Base-by-base conservation (phyloP, 495 filamentous ascomycete genomes). In the Rusavskia elegans region DNA sequence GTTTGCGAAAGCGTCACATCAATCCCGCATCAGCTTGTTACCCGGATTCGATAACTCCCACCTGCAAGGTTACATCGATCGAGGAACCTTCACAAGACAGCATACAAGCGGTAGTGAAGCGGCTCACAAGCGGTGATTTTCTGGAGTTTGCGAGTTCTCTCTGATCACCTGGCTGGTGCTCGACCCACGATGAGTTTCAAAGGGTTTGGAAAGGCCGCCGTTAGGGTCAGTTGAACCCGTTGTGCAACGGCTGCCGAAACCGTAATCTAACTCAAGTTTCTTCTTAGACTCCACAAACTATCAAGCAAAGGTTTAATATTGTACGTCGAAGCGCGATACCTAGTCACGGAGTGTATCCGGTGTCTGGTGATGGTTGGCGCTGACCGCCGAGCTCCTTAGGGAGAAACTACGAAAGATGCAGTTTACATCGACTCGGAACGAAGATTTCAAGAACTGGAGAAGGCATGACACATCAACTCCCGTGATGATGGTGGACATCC, bases 391-490 rank as follows among this genome's bases (percentile, higher is more conserved):
- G 42, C 37, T 32, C 27, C 25, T n/a, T 54, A 77, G 70, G 85
- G 90, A 61, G 93, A 97, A 57, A 74, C 88, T 59, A 87, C 89
- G 53, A 93, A 95, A 65, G 92, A 99, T 72, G 70, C 86, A 14
- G 83, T 99, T 59, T 99, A 95, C 64, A 80, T 81, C 54, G 92
- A 99, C 70, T 86, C 92, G 52, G 92, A 99, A 64, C 78, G 89
- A 54, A 80, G 93, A 25, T 99, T 99, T 62, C 71, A 86, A 51
- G 93, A 99, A 68, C 78, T 99, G 53, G 92, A 99, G 69, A 77
- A 70, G 62, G 67, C 66, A 58, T 46, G 32, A 29, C 0, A 27
- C 36, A 14, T 11, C 3, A 42, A 45, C 10, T 21, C 9, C 4
- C 44, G 20, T 19, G 9, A 39, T 27, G 38, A 49, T 30, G 27